Evolutionary conservation across 768 basidiomycete genomes (phyloP).

Genomic region (Amyloporia xantha): DNA sequence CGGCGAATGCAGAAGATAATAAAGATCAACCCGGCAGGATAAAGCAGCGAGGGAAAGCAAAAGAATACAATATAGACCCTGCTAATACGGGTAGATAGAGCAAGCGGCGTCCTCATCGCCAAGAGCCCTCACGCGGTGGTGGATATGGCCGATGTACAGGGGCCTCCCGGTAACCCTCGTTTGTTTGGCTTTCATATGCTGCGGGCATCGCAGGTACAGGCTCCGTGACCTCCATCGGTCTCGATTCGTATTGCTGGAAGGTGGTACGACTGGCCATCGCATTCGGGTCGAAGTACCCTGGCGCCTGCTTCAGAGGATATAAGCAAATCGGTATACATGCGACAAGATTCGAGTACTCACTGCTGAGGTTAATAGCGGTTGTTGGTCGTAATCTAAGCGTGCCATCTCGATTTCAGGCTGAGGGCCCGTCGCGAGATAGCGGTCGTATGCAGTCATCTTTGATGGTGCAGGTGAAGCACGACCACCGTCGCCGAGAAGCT

Average conservation of each 20-base stretch:
- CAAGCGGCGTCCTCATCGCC: not conserved
- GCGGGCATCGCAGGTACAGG: conserved; percentile 37
- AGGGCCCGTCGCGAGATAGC: conserved; percentile 50
- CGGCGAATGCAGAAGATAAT: not conserved
- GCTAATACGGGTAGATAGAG: not conserved
- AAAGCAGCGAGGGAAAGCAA: not conserved
- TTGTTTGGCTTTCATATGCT: conserved; percentile 28
- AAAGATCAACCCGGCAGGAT: not conserved
- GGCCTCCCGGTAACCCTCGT: conserved; percentile 46
- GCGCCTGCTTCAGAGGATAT: conserved; percentile 6
- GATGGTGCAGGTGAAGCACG: conserved; percentile 35
- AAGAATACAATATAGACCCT: not conserved
- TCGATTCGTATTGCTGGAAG: conserved; percentile 8
- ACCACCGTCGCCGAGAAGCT: conserved; percentile 28
- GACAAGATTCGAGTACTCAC: not conserved
- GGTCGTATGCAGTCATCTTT: conserved; percentile 39
- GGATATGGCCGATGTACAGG: conserved; percentile 54
- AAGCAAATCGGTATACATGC: not conserved
- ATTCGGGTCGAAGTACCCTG: conserved; percentile 18
- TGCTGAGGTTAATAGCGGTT: conserved; percentile 45
- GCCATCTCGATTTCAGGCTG: conserved; percentile 46
- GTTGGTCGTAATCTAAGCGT: conserved; percentile 47
- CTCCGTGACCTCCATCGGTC: conserved; percentile 30
- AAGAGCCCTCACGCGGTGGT: not conserved
- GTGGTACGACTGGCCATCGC: conserved; percentile 14